Conservation (phyloP, 176 grass and related monocot species). For the Canna indica region DNA sequence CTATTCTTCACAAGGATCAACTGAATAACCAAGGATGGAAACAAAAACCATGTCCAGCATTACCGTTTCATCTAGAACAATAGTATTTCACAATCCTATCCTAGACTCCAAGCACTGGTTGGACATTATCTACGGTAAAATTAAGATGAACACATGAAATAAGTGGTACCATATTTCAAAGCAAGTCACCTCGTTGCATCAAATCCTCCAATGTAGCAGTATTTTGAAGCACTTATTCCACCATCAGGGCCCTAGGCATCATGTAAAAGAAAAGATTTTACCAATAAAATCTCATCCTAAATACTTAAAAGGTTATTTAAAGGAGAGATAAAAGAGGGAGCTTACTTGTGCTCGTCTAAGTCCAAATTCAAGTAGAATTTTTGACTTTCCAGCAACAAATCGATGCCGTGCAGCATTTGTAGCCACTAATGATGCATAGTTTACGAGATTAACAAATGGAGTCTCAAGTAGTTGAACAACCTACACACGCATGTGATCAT, state of each 20-base stretch:
- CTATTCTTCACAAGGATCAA: too few relatives aligned
- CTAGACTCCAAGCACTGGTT: too few relatives aligned
- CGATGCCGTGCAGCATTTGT: conserved; percentile 95
- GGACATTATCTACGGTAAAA: neutral
- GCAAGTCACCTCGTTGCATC: conserved; percentile 81
- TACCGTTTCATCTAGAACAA: neutral
- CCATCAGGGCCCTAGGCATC: conserved; percentile 83
- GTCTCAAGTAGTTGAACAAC: conserved; percentile 96
- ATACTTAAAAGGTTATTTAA: neutral
- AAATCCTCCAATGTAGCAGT: conserved; percentile 94
- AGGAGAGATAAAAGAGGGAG: conserved; percentile 16
- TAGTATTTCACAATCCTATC: neutral
- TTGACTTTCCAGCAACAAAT: conserved; percentile 81
- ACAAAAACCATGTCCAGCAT: conserved; percentile 1
- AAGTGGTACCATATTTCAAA: neutral
- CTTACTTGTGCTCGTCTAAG: conserved; percentile 93
- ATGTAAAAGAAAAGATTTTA: conserved; percentile 11
- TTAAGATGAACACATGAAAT: neutral
- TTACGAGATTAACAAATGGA: conserved; percentile 95
- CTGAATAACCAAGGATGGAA: conserved; percentile 14
- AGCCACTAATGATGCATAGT: conserved; percentile 91
- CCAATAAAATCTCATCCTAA: conserved; percentile 5
- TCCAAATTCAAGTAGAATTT: conserved; percentile 91
- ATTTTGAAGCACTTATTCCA: conserved; percentile 98
- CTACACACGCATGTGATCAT: conserved; percentile 29